Evolutionary conservation across 345 rosid genomes (phyloP), one percentile per base, ranked within the genome.

Genomic region (Eucalyptus tenuipes): DNA sequence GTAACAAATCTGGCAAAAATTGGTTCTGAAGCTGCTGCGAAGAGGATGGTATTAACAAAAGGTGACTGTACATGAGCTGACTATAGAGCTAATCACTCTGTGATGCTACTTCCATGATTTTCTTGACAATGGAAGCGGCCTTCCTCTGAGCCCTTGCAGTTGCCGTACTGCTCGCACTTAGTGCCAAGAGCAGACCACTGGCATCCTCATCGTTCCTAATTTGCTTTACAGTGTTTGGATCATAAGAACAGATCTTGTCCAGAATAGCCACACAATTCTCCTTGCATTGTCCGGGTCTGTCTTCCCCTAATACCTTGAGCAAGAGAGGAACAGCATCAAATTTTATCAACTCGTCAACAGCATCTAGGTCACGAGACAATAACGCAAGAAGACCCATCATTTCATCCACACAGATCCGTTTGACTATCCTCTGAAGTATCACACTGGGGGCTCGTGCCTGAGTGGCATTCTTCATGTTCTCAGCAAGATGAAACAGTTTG

Each of bases 111-210:
- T 71, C 11, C 82, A 71, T 71, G 82, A 91, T 87, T 90, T 87
- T 90, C 87, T 92, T 87, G 16, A 95, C 92, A 44, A 94, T 92
- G 81, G 89, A 88, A 49, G 50, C 87, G 3, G 97, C 95, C 91
- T 94, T 96, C 87, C 97, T 92, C 93, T 90, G 91, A 7, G 94
- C 94, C 88, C 98, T 92, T 48, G 89, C 89, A 89, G 95, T 91
- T 42, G 90, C 90, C 68, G 94, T 91, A 66, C 93, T 95, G 50
- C 88, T 88, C 85, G 49, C 68, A 7, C 90, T 91, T 66, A 95
- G 93, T 82, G 71, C 92, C 16, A 92, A 90, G 64, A 95, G 90
- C 3, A 95, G 92, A 61, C 91, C 88, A n/a, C 91, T 27, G 71
- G 88, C 88, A 49, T 66, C 89, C 91, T 93, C 95, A 86, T 95